Evolutionary conservation across 768 basidiomycete genomes (phyloP), one percentile per base, ranked within the genome.

Genomic region (Agaricus subrufescens): DNA sequence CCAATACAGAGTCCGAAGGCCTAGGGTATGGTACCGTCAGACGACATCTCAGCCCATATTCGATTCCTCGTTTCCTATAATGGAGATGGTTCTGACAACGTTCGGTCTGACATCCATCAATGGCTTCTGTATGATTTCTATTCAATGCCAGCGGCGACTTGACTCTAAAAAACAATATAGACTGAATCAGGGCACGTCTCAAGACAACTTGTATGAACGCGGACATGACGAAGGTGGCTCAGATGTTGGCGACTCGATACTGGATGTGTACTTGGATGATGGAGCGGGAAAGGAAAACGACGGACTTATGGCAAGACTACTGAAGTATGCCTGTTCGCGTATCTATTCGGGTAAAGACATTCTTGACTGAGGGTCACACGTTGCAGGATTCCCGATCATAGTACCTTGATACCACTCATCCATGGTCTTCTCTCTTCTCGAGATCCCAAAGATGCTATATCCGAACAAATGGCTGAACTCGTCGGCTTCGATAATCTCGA

Each of bases 401-500:
- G 48, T 3, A 57, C 57, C 12, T 50, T 75, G 4, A 56, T 74
- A 14, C 62, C 66, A 34, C 62, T 70, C n/a, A 57, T 79, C 37
- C 55, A 57, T 26, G 54, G 63, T 8, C 67, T 80, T 37, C 69
- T 91, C 14, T 75, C 77, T 1, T 83, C 82, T 5, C 60, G 71
- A 25, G 74, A 73, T 39, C 71, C 74, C 4, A 77, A 87, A 60
- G 90, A 94, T 30, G 83, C 81, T 23, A 87, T 97, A 30, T 89
- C 91, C 27, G 81, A 73, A 27, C 87, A 91, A 61, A 67, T 98
- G 9, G 82, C 80, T 7, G 94, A 97, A 58, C 72, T 91, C 9
- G 67, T 95, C 46, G 96, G 94, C 2, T 91, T 86, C 66, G 90
- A 96, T 49, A 81, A 87, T 15, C 83, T 98, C 47, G 91, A 91